Base-by-base conservation (phyloP, 106 monocot genomes). In the Platanthera guangdongensis region DNA sequence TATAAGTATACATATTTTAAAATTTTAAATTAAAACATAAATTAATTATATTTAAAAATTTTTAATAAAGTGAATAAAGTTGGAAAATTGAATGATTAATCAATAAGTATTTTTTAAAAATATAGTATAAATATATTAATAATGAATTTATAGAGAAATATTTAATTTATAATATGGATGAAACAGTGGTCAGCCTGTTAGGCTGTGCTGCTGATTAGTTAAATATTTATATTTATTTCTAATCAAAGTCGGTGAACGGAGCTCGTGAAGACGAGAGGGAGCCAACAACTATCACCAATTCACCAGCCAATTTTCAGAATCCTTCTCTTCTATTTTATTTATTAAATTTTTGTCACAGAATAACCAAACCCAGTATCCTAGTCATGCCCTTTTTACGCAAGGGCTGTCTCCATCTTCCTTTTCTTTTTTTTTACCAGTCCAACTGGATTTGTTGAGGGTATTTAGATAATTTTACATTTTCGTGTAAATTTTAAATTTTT, bases 171-270 rank as follows among this genome's bases (percentile, higher is more conserved):
- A 14, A 53, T 9, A n/a, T 5, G 10, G 12, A 39, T 6, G 32
- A 67, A 67, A 10, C 12, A 22, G 32, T 25, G 67, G 67, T 67
- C 25, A 39, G 39, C 39, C 39, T 39, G 2, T 39, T 39, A 25
- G 12, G 39, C 51, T 52, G 30, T 69, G 30, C 25, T 13, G 22
- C 50, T 25, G 19, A 30, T 7, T 6, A 14, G 7, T 15, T 47
- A 70, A 70, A 70, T 39, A 39, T 39, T 39, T 39, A 48, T 16
- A 47, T 18, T n/a, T 74, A 47, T 15, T 53, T 83, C 25, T 12
- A 76, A 74, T 54, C 53, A 84, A 83, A 88, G 88, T 86, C 71
- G 88, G 85, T 91, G 85, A 80, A 77, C 88, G 48, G 75, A 81
- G 81, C 83, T 65, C 74, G 80, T 52, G 73, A 54, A 54, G 75